Evolutionary conservation across 2,329 filamentous ascomycete genomes (phyloP), one percentile per base, ranked within the genome.

Genomic region (Neonectria punicea): DNA sequence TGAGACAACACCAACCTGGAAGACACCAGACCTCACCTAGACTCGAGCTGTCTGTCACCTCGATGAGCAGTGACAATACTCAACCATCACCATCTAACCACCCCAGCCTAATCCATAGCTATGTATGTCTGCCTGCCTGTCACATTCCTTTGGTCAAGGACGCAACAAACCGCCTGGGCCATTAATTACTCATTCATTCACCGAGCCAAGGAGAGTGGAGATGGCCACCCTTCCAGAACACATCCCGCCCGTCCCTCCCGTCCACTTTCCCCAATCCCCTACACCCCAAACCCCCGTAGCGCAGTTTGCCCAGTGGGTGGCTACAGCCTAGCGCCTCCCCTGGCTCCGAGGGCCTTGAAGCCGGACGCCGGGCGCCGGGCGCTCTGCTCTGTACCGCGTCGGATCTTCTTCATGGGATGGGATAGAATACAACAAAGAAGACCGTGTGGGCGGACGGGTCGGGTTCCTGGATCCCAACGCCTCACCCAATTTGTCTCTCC

Each of bases 291-390:
- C 25, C 25, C 25, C 25, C 25, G 25, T 50, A 50, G 34, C 47
- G 54, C 43, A 43, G 28, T 30, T 30, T 8, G 9, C 28, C 28
- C 55, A 22, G 56, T 59, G 56, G 36, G 44, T 59, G 32, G 47
- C 56, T 59, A 59, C 47, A 36, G 57, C 22, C 39, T 43, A n/a
- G 39, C 39, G 39, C 16, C 30, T 30, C 39, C 13, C 13, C 39
- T 41, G 39, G 39, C n/a, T 43, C n/a, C 18, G 9, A 43, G n/a
- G 39, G n/a, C 8, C 11, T 34, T 34, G 32, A 34, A 13, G 32
- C 32, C 32, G 28, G 28, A 5, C 8, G 30, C 8, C 30, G 32
- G 32, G 32, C 32, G 32, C 11, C 39, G n/a, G 8, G 16, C 39
- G 16, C 39, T 20, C 39, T 43, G 39, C 39, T 20, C 39, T 43